Percentiles rank a stretch among this genome's conserved stretches.
Conservation (phyloP, 2,329 filamentous ascomycete genomes). For the Pleochaeta shiraiana region DNA sequence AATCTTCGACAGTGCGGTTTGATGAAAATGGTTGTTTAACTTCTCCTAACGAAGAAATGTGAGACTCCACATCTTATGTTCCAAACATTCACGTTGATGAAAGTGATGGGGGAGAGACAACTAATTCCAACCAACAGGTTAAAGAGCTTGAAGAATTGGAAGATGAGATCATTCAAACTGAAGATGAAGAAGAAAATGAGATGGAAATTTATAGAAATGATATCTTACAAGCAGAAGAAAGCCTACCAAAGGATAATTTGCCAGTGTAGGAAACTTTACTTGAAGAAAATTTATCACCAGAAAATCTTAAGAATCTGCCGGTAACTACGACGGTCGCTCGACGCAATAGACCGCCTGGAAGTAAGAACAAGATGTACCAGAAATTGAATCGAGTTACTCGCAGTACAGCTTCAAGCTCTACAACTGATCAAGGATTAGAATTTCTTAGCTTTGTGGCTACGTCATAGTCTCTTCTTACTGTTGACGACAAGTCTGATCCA, state of each 20-base stretch:
- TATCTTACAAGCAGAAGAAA: background rate
- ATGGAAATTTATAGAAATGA: background rate
- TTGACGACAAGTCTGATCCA: background rate
- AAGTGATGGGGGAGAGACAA: background rate
- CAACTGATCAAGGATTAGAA: background rate
- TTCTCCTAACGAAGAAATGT: background rate
- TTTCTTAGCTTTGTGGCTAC: background rate
- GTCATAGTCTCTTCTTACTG: conserved; percentile 1
- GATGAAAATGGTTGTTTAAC: background rate
- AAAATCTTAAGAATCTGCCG: too few species aligned
- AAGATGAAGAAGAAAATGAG: background rate
- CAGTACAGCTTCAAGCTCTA: background rate
- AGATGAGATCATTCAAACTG: background rate
- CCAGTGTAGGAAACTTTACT: background rate
- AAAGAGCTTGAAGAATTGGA: background rate
- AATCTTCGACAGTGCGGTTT: background rate
- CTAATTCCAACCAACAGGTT: background rate
- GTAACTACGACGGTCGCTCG: background rate
- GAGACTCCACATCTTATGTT: background rate
- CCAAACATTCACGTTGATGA: background rate
- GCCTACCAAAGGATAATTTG: background rate
- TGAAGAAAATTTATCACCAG: background rate
- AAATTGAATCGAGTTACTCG: background rate
- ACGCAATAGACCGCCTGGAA: background rate
- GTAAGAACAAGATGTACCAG: background rate